Conservation (phyloP, 2,329 filamentous ascomycete species). For the Bertia moriformis region DNA sequence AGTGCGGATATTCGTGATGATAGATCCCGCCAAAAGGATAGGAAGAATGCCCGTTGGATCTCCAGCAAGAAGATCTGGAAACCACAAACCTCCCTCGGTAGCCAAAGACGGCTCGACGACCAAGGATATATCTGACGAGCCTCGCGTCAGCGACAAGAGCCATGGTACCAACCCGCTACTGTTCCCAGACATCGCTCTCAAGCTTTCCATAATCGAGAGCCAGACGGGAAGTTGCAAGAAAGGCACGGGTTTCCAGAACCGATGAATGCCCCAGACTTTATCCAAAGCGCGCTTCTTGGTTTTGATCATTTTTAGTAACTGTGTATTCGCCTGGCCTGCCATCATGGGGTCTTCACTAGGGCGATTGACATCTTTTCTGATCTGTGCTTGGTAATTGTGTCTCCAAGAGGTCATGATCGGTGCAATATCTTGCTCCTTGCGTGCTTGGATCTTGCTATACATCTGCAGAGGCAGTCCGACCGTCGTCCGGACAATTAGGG, state of each 20-base stretch:
- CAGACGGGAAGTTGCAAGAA: not conserved
- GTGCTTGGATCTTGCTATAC: not conserved
- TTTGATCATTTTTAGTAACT: not conserved
- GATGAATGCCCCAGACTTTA: not conserved
- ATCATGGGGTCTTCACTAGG: not conserved
- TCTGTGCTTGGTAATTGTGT: not conserved
- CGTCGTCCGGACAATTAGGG: not conserved
- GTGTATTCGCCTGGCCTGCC: not conserved
- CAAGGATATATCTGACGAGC: not conserved
- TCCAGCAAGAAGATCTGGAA: not conserved
- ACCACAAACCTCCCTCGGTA: not conserved
- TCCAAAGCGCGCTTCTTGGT: not conserved
- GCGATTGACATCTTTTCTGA: not conserved
- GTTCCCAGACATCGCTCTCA: constrained; percentile 1
- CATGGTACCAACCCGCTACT: not conserved
- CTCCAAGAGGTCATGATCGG: not conserved
- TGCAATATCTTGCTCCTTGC: not conserved
- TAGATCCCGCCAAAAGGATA: not conserved
- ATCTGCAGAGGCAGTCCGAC: not conserved
- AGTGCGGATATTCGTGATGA: not conserved
- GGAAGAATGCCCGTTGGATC: constrained; percentile 1
- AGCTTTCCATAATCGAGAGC: not conserved
- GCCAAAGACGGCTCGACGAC: not conserved
- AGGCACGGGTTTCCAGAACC: not conserved
- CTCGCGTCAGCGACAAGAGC: not conserved